Evolutionary conservation across 2,329 filamentous ascomycete genomes (phyloP).

Genomic region (Aspergillus terreus): DNA sequence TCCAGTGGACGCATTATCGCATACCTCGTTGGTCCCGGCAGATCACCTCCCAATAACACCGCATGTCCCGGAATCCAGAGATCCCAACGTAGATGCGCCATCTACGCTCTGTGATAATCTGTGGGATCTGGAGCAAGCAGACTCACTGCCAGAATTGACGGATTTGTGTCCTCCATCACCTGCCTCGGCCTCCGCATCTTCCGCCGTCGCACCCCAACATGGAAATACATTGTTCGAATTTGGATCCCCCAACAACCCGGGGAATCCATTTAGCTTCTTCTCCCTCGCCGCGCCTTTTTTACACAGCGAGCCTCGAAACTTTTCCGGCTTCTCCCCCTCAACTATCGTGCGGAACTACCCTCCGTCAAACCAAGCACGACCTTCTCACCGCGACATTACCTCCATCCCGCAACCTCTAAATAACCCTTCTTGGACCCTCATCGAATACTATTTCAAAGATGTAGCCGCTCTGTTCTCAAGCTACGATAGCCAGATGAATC

Average conservation of each 20-base stretch:
- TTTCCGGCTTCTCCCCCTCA: slow-evolving; percentile 30
- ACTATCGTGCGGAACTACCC: slow-evolving; percentile 32
- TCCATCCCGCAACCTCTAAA: slow-evolving; percentile 40
- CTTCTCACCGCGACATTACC: slow-evolving; percentile 22
- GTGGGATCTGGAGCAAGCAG: slow-evolving; percentile 28
- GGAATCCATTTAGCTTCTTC: slow-evolving; percentile 23
- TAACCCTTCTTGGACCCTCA: slow-evolving; percentile 53
- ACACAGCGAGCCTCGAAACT: slow-evolving; percentile 13
- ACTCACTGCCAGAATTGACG: slow-evolving; percentile 28
- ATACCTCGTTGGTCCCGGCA: slow-evolving; percentile 9
- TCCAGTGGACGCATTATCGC: slow-evolving; percentile 5
- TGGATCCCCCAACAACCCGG: slow-evolving; percentile 15
- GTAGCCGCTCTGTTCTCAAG: slow-evolving; percentile 61
- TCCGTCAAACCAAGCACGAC: slow-evolving; percentile 16
- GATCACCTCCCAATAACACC: slow-evolving; percentile 3
- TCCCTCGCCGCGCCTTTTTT: slow-evolving; percentile 20
- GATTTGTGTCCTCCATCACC: slow-evolving; percentile 28
- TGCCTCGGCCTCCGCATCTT: slow-evolving; percentile 11
- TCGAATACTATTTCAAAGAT: slow-evolving; percentile 63
- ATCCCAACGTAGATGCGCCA: slow-evolving; percentile 15
- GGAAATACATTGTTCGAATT: slow-evolving; percentile 17
- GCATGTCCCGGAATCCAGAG: slow-evolving; percentile 1
- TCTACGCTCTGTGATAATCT: slow-evolving; percentile 26
- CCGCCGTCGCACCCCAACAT: slow-evolving; percentile 12
- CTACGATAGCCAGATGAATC: slow-evolving; percentile 61